Conservation (phyloP, 768 basidiomycete species). For the Leccinum disarticulatum region DNA sequence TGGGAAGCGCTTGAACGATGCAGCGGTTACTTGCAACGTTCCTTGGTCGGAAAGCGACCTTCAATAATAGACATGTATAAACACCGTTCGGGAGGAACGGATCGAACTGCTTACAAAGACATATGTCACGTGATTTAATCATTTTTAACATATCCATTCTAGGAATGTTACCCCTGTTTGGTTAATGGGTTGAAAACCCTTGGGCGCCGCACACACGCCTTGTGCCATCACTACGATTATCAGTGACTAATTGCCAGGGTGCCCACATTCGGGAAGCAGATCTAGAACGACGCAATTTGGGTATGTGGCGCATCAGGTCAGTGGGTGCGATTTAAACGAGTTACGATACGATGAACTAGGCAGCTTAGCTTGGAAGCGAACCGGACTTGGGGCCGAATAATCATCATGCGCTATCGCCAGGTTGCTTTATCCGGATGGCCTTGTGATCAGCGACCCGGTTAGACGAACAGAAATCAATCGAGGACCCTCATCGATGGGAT, state of each 20-base stretch:
- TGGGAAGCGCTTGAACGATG: not conserved
- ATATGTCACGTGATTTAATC: constrained; percentile 1
- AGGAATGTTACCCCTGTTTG: constrained; percentile 6
- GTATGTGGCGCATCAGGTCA: constrained; percentile 10
- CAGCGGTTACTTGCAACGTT: not conserved
- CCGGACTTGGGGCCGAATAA: constrained; percentile 3
- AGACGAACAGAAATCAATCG: constrained; percentile 9
- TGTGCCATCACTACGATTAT: constrained; percentile 12
- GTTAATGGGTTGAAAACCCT: not conserved
- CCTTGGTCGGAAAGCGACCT: not conserved
- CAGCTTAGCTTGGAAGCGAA: constrained; percentile 9
- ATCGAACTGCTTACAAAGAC: not conserved
- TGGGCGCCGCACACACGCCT: constrained; percentile 4
- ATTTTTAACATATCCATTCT: not conserved
- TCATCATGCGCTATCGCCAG: constrained; percentile 1
- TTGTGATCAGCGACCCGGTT: constrained; percentile 3
- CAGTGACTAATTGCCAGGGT: constrained; percentile 4
- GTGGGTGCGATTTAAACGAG: constrained; percentile 11
- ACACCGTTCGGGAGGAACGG: not conserved
- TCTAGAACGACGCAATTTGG: constrained; percentile 4
- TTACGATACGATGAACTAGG: not conserved
- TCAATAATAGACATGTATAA: not conserved
- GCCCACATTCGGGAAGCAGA: constrained; percentile 4
- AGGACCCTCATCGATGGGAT: constrained; percentile 15
- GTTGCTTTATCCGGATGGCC: constrained; percentile 13